These are phyloP conservation scores for Backusella mclennaniae DNA, from an alignment of 192 early-diverging fungal genomes.

Conservation along the genomic window DNA sequence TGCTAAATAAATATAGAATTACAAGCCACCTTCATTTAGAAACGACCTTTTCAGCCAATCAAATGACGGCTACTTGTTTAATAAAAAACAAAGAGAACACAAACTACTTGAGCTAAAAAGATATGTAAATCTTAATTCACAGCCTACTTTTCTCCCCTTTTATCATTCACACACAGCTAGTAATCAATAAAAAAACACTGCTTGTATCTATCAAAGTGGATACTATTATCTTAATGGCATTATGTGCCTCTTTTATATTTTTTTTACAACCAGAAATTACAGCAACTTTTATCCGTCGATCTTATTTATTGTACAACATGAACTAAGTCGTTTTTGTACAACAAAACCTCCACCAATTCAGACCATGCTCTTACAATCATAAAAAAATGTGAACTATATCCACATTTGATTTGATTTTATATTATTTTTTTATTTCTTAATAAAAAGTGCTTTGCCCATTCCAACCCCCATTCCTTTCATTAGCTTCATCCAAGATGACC, in stretches of 20 bases:
- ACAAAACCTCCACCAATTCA: background rate
- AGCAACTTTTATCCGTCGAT: background rate
- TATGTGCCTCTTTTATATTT: background rate
- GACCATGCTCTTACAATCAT: background rate
- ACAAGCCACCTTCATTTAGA: too few species aligned
- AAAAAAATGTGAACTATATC: slow-evolving; percentile 9
- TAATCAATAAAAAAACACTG: background rate
- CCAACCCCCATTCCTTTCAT: background rate
- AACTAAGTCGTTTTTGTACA: background rate
- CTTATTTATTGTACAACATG: background rate
- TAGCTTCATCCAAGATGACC: background rate
- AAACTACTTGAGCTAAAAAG: too few species aligned
- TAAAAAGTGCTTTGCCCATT: background rate
- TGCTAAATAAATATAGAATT: too few species aligned
- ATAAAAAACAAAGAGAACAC: too few species aligned
- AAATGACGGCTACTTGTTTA: too few species aligned
- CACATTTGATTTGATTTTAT: slow-evolving; percentile 5
- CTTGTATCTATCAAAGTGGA: background rate
- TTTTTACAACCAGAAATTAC: background rate
- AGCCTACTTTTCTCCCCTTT: too few species aligned
- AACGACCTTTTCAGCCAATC: too few species aligned
- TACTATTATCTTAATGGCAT: background rate
- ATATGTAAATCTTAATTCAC: too few species aligned
- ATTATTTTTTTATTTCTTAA: slow-evolving; percentile 4
- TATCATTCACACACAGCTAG: too few species aligned